Percentiles rank a stretch among this genome's conserved stretches.
These are phyloP conservation scores for Ascochyta rabiei DNA, from an alignment of 2,329 filamentous ascomycete genomes.

Conservation along the genomic window DNA sequence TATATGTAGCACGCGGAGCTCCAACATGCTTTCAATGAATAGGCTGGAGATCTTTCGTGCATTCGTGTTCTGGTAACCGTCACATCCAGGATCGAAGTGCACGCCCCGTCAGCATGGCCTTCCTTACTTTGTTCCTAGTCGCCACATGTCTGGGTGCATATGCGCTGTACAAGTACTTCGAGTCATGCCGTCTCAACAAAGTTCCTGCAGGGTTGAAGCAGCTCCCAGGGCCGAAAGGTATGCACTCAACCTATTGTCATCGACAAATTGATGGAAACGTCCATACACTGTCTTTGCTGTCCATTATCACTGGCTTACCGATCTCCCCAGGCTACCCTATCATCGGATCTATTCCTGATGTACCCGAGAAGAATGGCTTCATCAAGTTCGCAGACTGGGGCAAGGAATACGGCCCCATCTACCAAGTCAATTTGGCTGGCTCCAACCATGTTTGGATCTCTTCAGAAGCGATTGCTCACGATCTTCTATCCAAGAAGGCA, in stretches of 20 bases:
- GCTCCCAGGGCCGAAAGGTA: constrained; percentile 52
- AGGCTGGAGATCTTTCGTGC: constrained; percentile 16
- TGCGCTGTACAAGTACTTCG: constrained; percentile 38
- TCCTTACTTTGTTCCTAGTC: constrained; percentile 36
- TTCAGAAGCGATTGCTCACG: constrained; percentile 50
- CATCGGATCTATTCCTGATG: constrained; percentile 51
- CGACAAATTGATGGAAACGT: neutral
- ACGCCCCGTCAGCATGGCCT: constrained; percentile 36
- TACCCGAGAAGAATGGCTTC: constrained; percentile 52
- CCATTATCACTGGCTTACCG: constrained; percentile 14
- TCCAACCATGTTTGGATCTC: constrained; percentile 55
- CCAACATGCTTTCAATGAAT: constrained; percentile 13
- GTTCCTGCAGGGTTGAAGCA: constrained; percentile 45
- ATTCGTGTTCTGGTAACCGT: constrained; percentile 8
- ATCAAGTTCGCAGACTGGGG: constrained; percentile 56
- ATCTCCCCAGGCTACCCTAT: constrained; percentile 49
- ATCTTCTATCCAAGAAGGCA: constrained; percentile 52
- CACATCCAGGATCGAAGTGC: constrained; percentile 9
- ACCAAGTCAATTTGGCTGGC: constrained; percentile 53
- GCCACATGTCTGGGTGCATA: constrained; percentile 31
- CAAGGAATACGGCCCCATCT: constrained; percentile 53
- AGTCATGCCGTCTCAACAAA: constrained; percentile 32
- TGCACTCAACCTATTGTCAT: constrained; percentile 4
- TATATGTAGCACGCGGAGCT: constrained; percentile 39
- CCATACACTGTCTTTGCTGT: neutral